Evolutionary conservation across 2,329 filamentous ascomycete species (phyloP).

Genomic region (Magnaporthiopsis rhizophila): DNA sequence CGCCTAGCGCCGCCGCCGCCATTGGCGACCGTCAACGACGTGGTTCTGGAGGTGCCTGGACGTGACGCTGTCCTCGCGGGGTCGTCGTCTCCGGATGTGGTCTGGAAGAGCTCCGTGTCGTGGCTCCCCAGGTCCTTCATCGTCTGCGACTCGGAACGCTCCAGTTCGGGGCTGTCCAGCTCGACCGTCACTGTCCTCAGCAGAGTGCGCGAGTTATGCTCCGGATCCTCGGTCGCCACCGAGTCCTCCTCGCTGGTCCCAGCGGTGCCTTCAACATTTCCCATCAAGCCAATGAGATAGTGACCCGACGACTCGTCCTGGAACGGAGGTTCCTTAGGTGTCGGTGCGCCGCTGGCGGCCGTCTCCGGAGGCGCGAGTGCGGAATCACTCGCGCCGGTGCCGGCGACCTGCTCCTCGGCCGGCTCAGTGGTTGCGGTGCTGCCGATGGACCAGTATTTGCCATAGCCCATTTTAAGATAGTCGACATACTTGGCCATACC

Average conservation of each 20-base stretch:
- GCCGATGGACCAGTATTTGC: conserved; percentile 55
- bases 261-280: conserved; percentile 46
- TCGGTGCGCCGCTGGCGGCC: background rate
- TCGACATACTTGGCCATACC: conserved; percentile 49
- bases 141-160: conserved; percentile 35
- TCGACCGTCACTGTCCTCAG: conserved; percentile 63
- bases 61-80: background rate
- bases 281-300: conserved; percentile 62
- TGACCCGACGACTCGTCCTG: conserved; percentile 26
- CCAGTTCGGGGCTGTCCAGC: conserved; percentile 35
- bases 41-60: conserved; percentile 5
- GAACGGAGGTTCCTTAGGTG: background rate
- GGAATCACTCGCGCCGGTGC: background rate
- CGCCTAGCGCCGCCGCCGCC: conserved; percentile 12
- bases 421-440: conserved; percentile 10
- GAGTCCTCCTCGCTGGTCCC: conserved; percentile 22
- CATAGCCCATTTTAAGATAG: conserved; percentile 60
- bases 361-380: background rate
- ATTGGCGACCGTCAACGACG: conserved; percentile 11
- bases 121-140: conserved; percentile 37
- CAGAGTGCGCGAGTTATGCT: conserved; percentile 46
- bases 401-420: background rate
- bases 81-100: conserved; percentile 19
- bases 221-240: conserved; percentile 22
- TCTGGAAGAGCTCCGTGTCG: conserved; percentile 19